Percentiles rank a stretch among this genome's conserved stretches.
phyloP scores from a whole-genome alignment of 257 asterid genomes.

The Primulina tabacum region DNA sequence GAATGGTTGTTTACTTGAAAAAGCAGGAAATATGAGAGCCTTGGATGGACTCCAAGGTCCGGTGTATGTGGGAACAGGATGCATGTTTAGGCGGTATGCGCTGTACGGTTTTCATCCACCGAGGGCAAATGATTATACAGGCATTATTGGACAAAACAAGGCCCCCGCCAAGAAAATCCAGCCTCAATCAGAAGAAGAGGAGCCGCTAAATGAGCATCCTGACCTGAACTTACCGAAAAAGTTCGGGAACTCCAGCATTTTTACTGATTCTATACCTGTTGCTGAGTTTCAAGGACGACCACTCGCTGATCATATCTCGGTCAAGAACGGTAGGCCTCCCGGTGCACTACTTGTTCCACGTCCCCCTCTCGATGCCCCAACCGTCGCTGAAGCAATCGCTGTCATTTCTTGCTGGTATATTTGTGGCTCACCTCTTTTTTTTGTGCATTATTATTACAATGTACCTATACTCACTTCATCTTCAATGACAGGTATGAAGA shows the following conservation, averaged over 20 bases:
- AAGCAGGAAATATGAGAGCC: slow-evolving; percentile 92
- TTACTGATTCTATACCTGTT: slow-evolving; percentile 72
- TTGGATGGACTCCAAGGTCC: slow-evolving; percentile 98
- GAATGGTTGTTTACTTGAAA: background rate
- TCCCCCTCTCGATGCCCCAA: slow-evolving; percentile 84
- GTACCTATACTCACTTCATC: background rate
- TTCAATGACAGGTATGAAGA: slow-evolving; percentile 70
- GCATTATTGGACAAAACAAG: slow-evolving; percentile 66
- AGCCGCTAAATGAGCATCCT: slow-evolving; percentile 66
- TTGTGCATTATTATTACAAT: background rate
- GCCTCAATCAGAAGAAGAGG: slow-evolving; percentile 56
- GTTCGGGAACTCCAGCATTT: slow-evolving; percentile 84
- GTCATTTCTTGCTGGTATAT: slow-evolving; percentile 92
- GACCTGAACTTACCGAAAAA: slow-evolving; percentile 68
- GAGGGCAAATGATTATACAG: slow-evolving; percentile 68
- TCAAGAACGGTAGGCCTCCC: slow-evolving; percentile 88
- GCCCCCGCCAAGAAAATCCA: slow-evolving; percentile 32
- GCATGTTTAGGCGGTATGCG: slow-evolving; percentile 87
- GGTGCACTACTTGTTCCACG: slow-evolving; percentile 80
- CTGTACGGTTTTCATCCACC: slow-evolving; percentile 87
- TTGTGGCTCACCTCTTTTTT: background rate
- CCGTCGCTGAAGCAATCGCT: slow-evolving; percentile 96
- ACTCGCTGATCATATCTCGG: slow-evolving; percentile 77
- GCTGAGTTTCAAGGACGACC: slow-evolving; percentile 97
- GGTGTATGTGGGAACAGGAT: slow-evolving; percentile 92